phyloP scores from a whole-genome alignment of 1,284 basidiomycete genomes.

The Irpex lacteus region DNA sequence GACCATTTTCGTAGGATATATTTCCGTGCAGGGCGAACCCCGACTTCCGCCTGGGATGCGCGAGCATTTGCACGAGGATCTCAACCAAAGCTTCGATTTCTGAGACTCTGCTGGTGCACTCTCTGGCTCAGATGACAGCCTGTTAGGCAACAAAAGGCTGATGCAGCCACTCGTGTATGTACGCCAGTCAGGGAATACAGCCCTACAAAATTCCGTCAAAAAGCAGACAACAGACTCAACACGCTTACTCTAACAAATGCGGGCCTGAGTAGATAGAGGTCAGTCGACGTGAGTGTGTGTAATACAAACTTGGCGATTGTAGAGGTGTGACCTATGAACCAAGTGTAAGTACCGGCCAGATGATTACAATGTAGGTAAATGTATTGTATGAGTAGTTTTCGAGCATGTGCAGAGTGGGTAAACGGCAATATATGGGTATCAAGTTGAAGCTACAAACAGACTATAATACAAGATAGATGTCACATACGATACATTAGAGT shows the following conservation, averaged over 20 bases:
- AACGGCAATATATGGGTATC: neutral
- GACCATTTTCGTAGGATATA: conserved; percentile 51
- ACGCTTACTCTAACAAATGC: no score
- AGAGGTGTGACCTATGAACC: no score
- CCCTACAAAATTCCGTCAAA: no score
- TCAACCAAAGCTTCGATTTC: conserved; percentile 85
- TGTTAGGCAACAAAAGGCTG: neutral
- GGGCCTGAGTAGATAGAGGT: no score
- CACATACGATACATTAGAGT: neutral
- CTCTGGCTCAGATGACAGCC: neutral
- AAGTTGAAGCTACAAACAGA: neutral
- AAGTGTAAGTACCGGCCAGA: no score
- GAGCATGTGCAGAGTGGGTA: neutral
- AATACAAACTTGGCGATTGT: no score
- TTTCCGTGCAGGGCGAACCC: conserved; percentile 52
- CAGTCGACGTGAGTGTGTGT: no score
- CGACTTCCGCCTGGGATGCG: conserved; percentile 89
- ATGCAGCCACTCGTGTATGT: neutral
- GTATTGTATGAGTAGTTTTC: neutral
- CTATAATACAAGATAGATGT: neutral
- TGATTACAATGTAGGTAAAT: no score
- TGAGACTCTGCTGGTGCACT: conserved; percentile 26
- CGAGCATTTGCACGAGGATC: conserved; percentile 78
- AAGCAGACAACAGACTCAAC: no score
- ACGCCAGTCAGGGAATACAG: neutral